A percentile compares a stretch with the other conserved stretches of the same genome.
Evolutionary conservation across 2,329 filamentous ascomycete species (phyloP).

Genomic region (Pseudomassariella vexata): DNA sequence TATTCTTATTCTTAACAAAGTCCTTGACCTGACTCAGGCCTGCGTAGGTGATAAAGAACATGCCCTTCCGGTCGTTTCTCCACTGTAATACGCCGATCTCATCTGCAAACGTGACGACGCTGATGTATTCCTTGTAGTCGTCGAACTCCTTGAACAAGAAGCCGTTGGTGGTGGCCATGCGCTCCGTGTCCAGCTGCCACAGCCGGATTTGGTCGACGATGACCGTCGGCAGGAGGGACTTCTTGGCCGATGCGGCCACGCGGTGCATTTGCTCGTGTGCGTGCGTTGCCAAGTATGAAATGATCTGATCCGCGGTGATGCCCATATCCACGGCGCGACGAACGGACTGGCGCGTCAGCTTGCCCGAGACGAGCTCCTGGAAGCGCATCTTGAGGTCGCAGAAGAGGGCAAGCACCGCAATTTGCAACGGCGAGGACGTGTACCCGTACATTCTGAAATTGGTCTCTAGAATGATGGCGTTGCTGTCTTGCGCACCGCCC

Average conservation of each 20-base stretch:
- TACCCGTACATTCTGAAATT: slow-evolving; percentile 98
- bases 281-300: slow-evolving; percentile 85
- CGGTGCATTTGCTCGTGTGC: slow-evolving; percentile 92
- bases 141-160: slow-evolving; percentile 90
- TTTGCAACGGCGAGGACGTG: slow-evolving; percentile 88
- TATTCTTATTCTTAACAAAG: slow-evolving; percentile 58
- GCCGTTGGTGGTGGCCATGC: slow-evolving; percentile 77
- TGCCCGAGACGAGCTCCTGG: slow-evolving; percentile 88
- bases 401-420: slow-evolving; percentile 89
- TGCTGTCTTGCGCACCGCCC: slow-evolving; percentile 46
- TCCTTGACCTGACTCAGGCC: slow-evolving; percentile 85
- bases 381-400: slow-evolving; percentile 83
- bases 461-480: slow-evolving; percentile 93
- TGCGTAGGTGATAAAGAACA: slow-evolving; percentile 88
- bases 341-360: slow-evolving; percentile 83
- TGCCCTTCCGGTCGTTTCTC: slow-evolving; percentile 71
- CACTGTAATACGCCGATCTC: slow-evolving; percentile 87
- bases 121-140: slow-evolving; percentile 62
- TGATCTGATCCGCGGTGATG: slow-evolving; percentile 93
- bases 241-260: slow-evolving; percentile 48
- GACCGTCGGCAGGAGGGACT: slow-evolving; percentile 81
- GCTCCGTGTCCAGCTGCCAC: slow-evolving; percentile 96
- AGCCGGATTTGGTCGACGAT: slow-evolving; percentile 96
- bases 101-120: slow-evolving; percentile 72
- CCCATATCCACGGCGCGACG: slow-evolving; percentile 81